phyloP scores from a whole-genome alignment of 1,139 yeast genomes.

The Keqinozyma sinolaborantium region DNA sequence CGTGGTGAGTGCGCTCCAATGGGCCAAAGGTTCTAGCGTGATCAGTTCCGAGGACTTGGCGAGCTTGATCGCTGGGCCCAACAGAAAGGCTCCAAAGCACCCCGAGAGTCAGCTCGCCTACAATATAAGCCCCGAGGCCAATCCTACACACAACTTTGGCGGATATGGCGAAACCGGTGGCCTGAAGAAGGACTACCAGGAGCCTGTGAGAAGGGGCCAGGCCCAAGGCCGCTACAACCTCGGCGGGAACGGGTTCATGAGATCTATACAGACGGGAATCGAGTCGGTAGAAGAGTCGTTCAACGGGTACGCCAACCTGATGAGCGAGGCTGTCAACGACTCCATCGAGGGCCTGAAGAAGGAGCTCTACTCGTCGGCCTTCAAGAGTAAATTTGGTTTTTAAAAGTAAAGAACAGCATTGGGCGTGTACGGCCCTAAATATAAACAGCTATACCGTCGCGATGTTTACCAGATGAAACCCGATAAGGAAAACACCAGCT shows the following conservation, averaged over 20 bases:
- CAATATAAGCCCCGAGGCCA: conserved; percentile 51
- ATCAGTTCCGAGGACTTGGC: conserved; percentile 59
- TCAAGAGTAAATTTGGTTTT: conserved; percentile 53
- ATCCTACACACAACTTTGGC: conserved; percentile 30
- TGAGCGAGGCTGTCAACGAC: conserved; percentile 54
- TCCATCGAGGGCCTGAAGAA: conserved; percentile 48
- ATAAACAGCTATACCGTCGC: neutral
- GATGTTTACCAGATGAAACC: neutral
- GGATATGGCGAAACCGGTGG: conserved; percentile 18
- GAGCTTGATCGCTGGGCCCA: conserved; percentile 57
- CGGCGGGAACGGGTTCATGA: conserved; percentile 39
- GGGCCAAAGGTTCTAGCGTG: conserved; percentile 75
- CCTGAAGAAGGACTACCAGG: conserved; percentile 40
- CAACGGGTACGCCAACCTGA: conserved; percentile 54
- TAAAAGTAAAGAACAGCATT: conserved; percentile 10
- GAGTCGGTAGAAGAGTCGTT: conserved; percentile 54
- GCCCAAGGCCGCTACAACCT: conserved; percentile 15
- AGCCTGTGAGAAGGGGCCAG: conserved; percentile 38
- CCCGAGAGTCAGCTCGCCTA: conserved; percentile 55
- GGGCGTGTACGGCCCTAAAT: neutral
- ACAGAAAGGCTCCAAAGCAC: conserved; percentile 50
- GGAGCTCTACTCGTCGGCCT: conserved; percentile 48
- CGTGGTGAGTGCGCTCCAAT: conserved; percentile 70
- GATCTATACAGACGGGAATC: conserved; percentile 48
- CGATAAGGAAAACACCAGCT: conserved; percentile 2